Percentiles rank a stretch among this genome's conserved stretches.
These are phyloP conservation scores for Cystobasidium onofrii DNA, from an alignment of 768 basidiomycete species.

Conservation along the genomic window DNA sequence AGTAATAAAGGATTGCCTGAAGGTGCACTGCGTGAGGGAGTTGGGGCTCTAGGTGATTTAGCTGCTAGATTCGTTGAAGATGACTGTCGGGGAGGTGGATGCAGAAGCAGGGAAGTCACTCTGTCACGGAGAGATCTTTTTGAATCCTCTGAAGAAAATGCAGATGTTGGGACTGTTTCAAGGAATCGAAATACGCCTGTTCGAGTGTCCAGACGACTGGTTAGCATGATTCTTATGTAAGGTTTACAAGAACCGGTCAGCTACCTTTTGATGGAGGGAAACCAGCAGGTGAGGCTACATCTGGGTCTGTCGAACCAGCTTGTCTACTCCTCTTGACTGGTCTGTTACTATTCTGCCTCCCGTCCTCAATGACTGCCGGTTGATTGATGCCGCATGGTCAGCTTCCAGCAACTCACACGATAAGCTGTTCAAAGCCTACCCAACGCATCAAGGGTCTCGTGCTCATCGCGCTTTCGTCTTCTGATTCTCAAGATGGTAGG, in stretches of 20 bases:
- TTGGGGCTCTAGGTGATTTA: neutral
- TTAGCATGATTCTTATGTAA: too few species aligned
- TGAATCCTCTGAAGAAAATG: conserved; percentile 2
- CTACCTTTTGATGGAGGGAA: neutral
- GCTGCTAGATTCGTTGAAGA: neutral
- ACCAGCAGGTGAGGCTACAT: neutral
- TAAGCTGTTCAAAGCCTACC: neutral
- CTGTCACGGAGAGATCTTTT: conserved; percentile 1
- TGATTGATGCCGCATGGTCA: neutral
- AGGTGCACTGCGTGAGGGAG: neutral
- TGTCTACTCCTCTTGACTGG: conserved; percentile 1
- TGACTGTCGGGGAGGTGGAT: neutral
- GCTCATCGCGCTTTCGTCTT: conserved; percentile 33
- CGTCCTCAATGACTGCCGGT: conserved; percentile 35
- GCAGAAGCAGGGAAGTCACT: conserved; percentile 22
- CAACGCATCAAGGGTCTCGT: conserved; percentile 37
- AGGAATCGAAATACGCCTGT: conserved; percentile 39
- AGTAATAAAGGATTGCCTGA: neutral
- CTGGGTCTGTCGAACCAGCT: neutral
- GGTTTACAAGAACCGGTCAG: neutral
- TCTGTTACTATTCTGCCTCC: neutral
- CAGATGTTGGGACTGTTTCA: conserved; percentile 34
- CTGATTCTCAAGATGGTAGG: conserved; percentile 37
- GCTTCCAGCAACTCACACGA: neutral
- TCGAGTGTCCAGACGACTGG: neutral